Evolutionary conservation across 305 asterid genomes (phyloP).

Genomic region (Solanum aculeatissimum): DNA sequence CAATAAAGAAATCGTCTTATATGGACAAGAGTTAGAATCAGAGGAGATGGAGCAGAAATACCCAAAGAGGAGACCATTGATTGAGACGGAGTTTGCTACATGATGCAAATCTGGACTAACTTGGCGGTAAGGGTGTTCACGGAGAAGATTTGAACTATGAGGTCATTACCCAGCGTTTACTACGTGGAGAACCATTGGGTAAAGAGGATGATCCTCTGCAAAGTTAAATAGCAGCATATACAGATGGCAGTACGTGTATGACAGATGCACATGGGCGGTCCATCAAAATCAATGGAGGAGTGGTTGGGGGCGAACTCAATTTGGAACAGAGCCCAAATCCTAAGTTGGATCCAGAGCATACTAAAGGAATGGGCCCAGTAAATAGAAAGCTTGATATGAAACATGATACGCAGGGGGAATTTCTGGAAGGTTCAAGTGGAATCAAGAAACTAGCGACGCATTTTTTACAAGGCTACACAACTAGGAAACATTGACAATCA

Average conservation of each 20-base stretch:
- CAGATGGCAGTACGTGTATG: not conserved
- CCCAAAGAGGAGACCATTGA: too few species aligned
- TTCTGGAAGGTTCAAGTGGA: too few species aligned
- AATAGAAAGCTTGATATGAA: too few species aligned
- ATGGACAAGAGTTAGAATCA: too few species aligned
- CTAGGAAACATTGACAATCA: not conserved
- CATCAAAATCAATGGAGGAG: not conserved
- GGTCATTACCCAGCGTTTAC: not conserved
- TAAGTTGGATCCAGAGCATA: too few species aligned
- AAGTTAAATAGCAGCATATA: not conserved
- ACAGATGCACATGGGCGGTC: not conserved
- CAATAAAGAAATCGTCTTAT: too few species aligned
- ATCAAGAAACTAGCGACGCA: not conserved
- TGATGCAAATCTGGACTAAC: not conserved
- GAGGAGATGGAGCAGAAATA: too few species aligned
- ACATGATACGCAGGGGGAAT: too few species aligned
- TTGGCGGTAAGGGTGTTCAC: not conserved
- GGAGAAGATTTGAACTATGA: not conserved
- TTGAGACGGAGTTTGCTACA: not conserved
- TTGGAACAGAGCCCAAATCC: not conserved
- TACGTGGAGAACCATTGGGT: not conserved
- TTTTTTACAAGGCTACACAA: not conserved
- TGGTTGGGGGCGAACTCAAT: not conserved
- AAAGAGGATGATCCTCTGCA: not conserved
- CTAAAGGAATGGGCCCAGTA: too few species aligned